Evolutionary conservation across 1,284 basidiomycete species (phyloP).

Genomic region (Gymnopus androsaceus): DNA sequence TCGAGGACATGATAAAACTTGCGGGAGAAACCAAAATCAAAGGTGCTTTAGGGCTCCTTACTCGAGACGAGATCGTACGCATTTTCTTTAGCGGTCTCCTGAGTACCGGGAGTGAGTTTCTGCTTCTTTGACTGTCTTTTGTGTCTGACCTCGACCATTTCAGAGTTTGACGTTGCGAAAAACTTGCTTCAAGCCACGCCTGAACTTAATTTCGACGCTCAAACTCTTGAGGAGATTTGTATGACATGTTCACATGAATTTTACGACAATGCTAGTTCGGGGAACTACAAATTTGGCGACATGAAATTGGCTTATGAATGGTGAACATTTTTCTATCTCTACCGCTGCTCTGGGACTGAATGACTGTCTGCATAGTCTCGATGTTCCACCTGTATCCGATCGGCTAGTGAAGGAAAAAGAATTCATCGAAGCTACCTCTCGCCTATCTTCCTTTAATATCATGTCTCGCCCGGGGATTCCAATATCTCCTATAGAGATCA

Average conservation of each 20-base stretch:
- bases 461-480: slow-evolving; percentile 72
- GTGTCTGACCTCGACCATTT: slow-evolving; percentile 6
- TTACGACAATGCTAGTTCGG: slow-evolving; percentile 90
- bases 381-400: slow-evolving; percentile 68
- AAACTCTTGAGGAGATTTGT: slow-evolving; percentile 75
- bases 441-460: slow-evolving; percentile 82
- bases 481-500: slow-evolving; percentile 88
- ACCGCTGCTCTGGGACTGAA: slow-evolving; percentile 5
- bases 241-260: slow-evolving; percentile 82
- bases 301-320: slow-evolving; percentile 97
- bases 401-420: slow-evolving; percentile 73
- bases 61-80: slow-evolving; percentile 67
- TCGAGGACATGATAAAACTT: slow-evolving; percentile 89
- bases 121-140: slow-evolving; percentile 11
- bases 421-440: slow-evolving; percentile 93
- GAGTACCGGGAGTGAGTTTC: slow-evolving; percentile 80
- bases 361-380: slow-evolving; percentile 58
- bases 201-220: slow-evolving; percentile 52
- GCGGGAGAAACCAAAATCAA: slow-evolving; percentile 61
- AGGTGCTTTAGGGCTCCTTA: slow-evolving; percentile 80
- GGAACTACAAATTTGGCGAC: slow-evolving; percentile 88
- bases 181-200: slow-evolving; percentile 59
- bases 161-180: slow-evolving; percentile 82
- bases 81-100: slow-evolving; percentile 86
- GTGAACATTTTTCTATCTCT: slow-evolving; percentile 45